Evolutionary conservation across 1,284 basidiomycete species (phyloP), one percentile per base, ranked within the genome.

Genomic region (Microbotryomycetes sp.): DNA sequence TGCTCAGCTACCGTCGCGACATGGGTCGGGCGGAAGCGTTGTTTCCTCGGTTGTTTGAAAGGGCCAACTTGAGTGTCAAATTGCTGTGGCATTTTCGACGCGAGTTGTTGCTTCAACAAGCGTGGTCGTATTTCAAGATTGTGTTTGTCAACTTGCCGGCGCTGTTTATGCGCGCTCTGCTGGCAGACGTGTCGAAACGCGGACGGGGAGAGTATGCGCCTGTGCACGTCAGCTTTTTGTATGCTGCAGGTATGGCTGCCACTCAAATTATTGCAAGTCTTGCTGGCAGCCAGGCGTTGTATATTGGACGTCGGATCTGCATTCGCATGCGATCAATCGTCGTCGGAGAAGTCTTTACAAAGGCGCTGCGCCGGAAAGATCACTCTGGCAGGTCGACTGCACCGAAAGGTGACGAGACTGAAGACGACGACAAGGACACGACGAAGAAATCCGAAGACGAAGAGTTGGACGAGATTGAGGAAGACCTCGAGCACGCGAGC

Each of bases 281-380:
- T 28, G 72, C 72, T 1, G 73, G 75, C 45, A 77, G 75, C n/a
- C 78, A 79, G 62, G 73, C 74, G 0, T 74, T 82, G 4, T 76
- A 76, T 70, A 73, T 79, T 29, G 81, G 81, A 16, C 73, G 81
- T 16, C 73, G 79, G 52, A 73, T 79, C 24, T 79, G 79, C 57
- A 76, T 80, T 27, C 72, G 77, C 47, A 61, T 72, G 5, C 66
- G 74, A 29, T 75, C 79, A 1, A 77, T 82, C 61, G 76, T 82
- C 57, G 76, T 81, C 62, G 73, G 78, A 45, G 80, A 82, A 60
- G 78, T 81, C 28, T 79, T 81, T 64, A 78, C 79, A 54, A 82
- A 82, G 71, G 78, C 79, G 0, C 74, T 82, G 0, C 75, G 81
- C 15, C 70, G 80, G 23, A 75, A 77, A 57, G 79, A 81, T 64